Evolutionary conservation across 257 asterid species (phyloP).

Genomic region (Buddleja alternifolia): DNA sequence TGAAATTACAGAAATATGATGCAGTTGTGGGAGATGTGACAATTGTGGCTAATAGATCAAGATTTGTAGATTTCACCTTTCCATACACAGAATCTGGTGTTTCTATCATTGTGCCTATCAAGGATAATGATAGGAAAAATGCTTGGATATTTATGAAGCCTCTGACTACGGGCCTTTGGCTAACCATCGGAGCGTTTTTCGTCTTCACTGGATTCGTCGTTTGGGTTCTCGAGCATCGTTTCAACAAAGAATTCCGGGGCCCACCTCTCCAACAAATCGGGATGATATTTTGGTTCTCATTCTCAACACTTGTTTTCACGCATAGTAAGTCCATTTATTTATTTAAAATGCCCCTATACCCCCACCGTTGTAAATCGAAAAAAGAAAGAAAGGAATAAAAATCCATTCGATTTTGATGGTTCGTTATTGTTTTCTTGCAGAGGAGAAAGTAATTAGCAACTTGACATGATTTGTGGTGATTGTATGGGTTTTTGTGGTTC

Average conservation of each 20-base stretch:
- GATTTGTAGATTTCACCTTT: slow-evolving; percentile 43
- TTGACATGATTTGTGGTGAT: slow-evolving; percentile 54
- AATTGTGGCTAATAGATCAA: slow-evolving; percentile 37
- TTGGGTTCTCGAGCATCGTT: slow-evolving; percentile 60
- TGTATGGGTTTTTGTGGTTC: slow-evolving; percentile 58
- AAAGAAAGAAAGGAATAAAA: too few relatives aligned
- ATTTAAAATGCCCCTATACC: too few relatives aligned
- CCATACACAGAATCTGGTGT: slow-evolving; percentile 48
- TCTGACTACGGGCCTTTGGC: slow-evolving; percentile 45
- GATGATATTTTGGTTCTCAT: slow-evolving; percentile 56
- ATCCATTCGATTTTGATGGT: too few relatives aligned
- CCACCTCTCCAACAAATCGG: slow-evolving; percentile 52
- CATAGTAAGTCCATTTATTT: slow-evolving; percentile 44
- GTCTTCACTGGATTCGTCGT: slow-evolving; percentile 51
- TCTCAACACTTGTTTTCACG: slow-evolving; percentile 60
- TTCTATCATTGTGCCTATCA: slow-evolving; percentile 36
- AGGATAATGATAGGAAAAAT: slow-evolving; percentile 39
- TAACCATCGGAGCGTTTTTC: slow-evolving; percentile 47
- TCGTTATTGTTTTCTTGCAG: slow-evolving; percentile 42
- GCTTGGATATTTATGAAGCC: slow-evolving; percentile 64
- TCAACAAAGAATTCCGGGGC: slow-evolving; percentile 51
- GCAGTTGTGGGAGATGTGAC: slow-evolving; percentile 52
- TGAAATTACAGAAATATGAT: slow-evolving; percentile 22
- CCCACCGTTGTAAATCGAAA: too few relatives aligned
- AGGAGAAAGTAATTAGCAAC: slow-evolving; percentile 57